Conservation (phyloP, 2,329 filamentous ascomycete species). For the Cladophialophora exuberans region DNA sequence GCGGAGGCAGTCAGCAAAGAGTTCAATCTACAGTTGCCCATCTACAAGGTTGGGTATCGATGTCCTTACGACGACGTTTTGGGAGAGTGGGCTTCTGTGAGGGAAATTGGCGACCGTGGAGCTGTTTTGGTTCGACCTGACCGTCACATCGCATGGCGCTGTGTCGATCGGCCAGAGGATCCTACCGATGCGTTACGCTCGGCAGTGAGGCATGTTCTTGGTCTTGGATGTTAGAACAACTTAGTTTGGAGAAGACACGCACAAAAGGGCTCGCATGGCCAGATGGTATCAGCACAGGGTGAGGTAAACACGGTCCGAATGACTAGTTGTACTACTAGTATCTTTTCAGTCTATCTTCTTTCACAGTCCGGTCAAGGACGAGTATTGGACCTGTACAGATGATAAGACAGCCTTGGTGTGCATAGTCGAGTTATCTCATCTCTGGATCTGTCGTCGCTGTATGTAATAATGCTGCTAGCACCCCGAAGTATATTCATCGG, state of each 20-base stretch:
- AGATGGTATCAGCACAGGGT: too few relatives aligned
- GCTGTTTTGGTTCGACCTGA: constrained; percentile 13
- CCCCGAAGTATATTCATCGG: too few relatives aligned
- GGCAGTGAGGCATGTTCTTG: neutral
- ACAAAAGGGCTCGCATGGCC: too few relatives aligned
- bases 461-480: too few relatives aligned
- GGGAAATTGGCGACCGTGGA: constrained; percentile 6
- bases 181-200: neutral
- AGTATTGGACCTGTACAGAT: too few relatives aligned
- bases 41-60: constrained; percentile 7
- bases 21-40: neutral
- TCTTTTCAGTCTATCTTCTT: too few relatives aligned
- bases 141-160: constrained; percentile 14
- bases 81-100: neutral
- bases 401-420: too few relatives aligned
- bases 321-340: too few relatives aligned
- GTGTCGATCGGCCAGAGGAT: constrained; percentile 1
- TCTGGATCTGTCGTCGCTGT: too few relatives aligned
- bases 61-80: constrained; percentile 11
- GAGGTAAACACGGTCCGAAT: too few relatives aligned
- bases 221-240: neutral
- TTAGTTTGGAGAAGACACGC: neutral
- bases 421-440: too few relatives aligned
- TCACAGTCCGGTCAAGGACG: too few relatives aligned
- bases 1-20: neutral